Base-by-base conservation (phyloP, 2,329 filamentous ascomycete species). In the Pseudogymnoascus verrucosus region DNA sequence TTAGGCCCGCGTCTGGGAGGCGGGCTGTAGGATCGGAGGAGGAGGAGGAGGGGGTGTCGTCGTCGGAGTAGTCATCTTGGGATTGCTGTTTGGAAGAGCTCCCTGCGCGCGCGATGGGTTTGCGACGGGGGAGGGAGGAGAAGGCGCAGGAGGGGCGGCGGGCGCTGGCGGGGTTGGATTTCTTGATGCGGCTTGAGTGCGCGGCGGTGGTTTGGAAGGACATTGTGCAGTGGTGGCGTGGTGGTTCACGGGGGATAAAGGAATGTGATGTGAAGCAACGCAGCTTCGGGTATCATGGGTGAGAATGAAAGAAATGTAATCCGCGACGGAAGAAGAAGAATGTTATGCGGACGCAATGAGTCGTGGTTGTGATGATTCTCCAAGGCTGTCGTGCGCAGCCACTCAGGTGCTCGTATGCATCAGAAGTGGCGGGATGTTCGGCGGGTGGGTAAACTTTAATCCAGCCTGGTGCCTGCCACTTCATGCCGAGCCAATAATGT, bases 1-100 rank as follows among this genome's bases (percentile, higher is more conserved):
- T 77, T 8, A 85, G 75, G 10, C 87, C 88, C 12, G 78, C 73
- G 68, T 90, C 86, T 51, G 86, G 81, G 14, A 91, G 80, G 57
- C 78, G 79, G 61, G 81, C 14, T 11, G 40, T 44, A 5, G 40
- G 40, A 16, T 44, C 19, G 19, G 40, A 28, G 40, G 61, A 4
- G 47, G 7, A 5, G 51, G 47, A 54, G 28, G 12, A 5, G 40
- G 12, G 1, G 16, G n/a, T 6, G 14, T 39, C 36, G 21, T 36
- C 39, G 14, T 64, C 66, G 23, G 28, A 26, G 3, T 62, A 26
- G 23, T 26, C 23, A 26, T 26, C 23, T 26, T 26, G 23, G 23
- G 23, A 26, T 31, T 31, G 28, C 1, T 8, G 28, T 64, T 64
- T 28, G 28, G 60, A 26, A 37, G 60, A 16, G 21, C 47, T 6